Percentiles rank a stretch among this genome's conserved stretches.
These are phyloP conservation scores for Ligustrum vulgare DNA, from an alignment of 257 asterid species.

Conservation along the genomic window DNA sequence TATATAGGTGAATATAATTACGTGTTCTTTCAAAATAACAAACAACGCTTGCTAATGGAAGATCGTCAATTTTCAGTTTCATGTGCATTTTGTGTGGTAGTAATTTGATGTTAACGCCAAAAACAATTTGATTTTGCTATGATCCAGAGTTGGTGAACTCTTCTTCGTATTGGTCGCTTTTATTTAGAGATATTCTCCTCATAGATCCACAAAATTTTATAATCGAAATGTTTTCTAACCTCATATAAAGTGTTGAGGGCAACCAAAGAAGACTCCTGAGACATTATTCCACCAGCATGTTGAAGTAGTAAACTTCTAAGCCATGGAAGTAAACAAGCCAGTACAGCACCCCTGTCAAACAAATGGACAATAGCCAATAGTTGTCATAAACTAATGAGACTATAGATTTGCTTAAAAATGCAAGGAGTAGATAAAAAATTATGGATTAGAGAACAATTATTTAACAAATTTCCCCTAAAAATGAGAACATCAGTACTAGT, in stretches of 20 bases:
- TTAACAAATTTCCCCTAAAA: too few relatives aligned
- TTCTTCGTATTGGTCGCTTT: neutral
- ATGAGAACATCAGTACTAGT: neutral
- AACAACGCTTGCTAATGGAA: neutral
- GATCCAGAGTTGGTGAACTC: neutral
- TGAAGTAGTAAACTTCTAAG: constrained; percentile 76
- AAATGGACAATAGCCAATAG: constrained; percentile 11
- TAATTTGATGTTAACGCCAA: constrained; percentile 10
- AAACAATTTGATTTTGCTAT: neutral
- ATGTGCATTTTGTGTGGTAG: neutral
- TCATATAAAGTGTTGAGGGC: constrained; percentile 81
- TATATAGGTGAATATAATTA: neutral
- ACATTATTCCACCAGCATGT: constrained; percentile 81
- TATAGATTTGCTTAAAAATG: neutral
- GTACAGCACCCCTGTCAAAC: constrained; percentile 76
- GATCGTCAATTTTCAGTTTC: neutral
- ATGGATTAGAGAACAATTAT: neutral
- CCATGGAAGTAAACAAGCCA: constrained; percentile 97
- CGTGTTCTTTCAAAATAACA: neutral
- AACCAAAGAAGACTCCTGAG: constrained; percentile 82
- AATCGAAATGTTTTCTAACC: constrained; percentile 40
- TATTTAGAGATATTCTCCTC: neutral
- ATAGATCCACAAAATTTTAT: neutral
- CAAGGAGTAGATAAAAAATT: neutral
- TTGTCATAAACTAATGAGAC: neutral